Evolutionary conservation across 2,329 filamentous ascomycete genomes (phyloP), one percentile per base, ranked within the genome.

Genomic region (Claviceps arundinis): DNA sequence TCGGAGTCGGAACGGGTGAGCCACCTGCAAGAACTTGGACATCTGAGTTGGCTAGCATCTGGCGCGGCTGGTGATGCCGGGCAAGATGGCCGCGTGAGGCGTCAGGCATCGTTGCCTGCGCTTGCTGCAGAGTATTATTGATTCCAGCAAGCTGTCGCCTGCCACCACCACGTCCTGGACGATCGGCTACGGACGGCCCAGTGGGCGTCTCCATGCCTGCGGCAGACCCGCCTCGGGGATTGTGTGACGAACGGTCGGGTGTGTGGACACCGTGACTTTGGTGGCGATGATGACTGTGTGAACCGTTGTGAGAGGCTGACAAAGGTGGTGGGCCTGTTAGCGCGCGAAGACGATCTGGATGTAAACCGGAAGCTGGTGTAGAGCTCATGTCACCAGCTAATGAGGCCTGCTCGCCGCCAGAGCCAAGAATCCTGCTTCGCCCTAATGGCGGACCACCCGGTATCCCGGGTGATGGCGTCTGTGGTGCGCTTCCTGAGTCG

Each of bases 141-240:
- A 84, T 82, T 46, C 76, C 75, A 13, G 74, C 74, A 34, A 84
- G 67, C 58, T 82, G 77, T 53, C 79, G 70, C 54, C 72, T 68
- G 17, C 73, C 69, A 34, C 74, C 71, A 58, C 56, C 66, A 30
- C 60, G 61, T 40, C 64, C 58, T 26, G 58, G 54, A 34, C 71
- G 65, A 30, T 74, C 70, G 19, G 62, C 61, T 8, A 60, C 57
- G 26, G 67, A 59, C 14, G 67, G 67, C 0, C 66, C 67, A 6
- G 70, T 68, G 1, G 66, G 67, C 5, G 67, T 64, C 17, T 56
- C 59, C 3, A 54, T 48, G 3, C 68, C 67, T 19, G 54, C 47
- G 3, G 53, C 57, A n/a, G 62, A 58, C 56, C 38, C 44, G 24
- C 17, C 42, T 48, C 30, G 48, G 19, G 37, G n/a, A 16, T 19